Base-by-base conservation (phyloP, 257 asterid species). In the Leptodermis oblonga region DNA sequence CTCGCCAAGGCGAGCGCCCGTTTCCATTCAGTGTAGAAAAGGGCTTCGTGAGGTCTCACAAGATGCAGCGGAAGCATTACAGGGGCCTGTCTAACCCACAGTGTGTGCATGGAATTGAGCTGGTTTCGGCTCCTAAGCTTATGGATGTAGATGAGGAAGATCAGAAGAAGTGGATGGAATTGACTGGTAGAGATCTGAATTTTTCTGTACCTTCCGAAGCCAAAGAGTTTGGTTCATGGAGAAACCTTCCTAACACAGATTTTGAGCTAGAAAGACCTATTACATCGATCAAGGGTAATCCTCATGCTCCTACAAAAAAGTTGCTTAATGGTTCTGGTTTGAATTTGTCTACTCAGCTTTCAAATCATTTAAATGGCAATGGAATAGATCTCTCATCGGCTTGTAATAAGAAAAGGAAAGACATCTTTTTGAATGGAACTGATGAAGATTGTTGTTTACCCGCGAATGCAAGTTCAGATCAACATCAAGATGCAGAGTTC, bases 11-110 rank as follows among this genome's bases (percentile, higher is more conserved):
- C 7, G 94, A 86, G 26, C 86, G 90, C 9, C 96, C 83, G 5
- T 88, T 88, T 64, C 96, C 96, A 0, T 88, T 86, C 52, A 84
- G 90, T 25, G 83, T 76, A 5, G 96, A 88, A 31, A 86, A 82
- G 58, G 96, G 96, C 66, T 88, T 88, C 52, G 82, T 77, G 17
- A 82, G 90, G 56, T 88, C 96, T 3, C 96, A 88, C 69, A 73
- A 82, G 75, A 88, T 88, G 96, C 96, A 88, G 68, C 48, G 96
- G 61, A 88, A 88, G 72, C 92, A 88, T 28, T 88, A 88, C 25
- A 75, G 90, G 52, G 96, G 96, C 46, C 89, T 88, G 42, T 86
- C 92, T 0, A 88, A 88, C 63, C 96, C 92, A 39, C 96, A 88
- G 72, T 88, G 92, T 59, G 84, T 88, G 18, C 96, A 88, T 34